These are phyloP conservation scores for Leavenworthia alabamica DNA, from an alignment of 345 rosid genomes.

Conservation along the genomic window DNA sequence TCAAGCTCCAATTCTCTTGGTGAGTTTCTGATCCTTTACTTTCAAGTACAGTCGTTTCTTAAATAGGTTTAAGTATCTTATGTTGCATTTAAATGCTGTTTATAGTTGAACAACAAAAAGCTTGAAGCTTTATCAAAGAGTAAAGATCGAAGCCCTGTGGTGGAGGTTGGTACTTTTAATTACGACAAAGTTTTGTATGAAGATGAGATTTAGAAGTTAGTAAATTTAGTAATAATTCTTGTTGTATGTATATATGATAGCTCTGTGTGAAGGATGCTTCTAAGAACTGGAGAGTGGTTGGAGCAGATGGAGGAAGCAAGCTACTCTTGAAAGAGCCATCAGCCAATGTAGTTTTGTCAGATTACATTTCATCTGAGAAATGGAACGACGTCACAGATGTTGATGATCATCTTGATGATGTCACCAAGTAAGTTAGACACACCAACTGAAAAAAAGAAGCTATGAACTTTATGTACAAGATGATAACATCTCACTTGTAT, in stretches of 20 bases:
- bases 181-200: neutral
- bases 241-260: conserved; percentile 31
- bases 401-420: conserved; percentile 90
- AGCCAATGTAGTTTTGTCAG: conserved; percentile 59
- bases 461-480: conserved; percentile 2
- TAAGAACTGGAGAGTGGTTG: conserved; percentile 74
- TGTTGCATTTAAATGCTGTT: neutral
- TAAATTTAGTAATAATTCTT: neutral
- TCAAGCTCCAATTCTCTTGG: conserved; percentile 71
- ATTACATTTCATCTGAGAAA: conserved; percentile 67
- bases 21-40: conserved; percentile 20
- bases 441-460: neutral
- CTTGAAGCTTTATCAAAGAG: conserved; percentile 61
- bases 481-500: conserved; percentile 5
- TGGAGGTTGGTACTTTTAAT: conserved; percentile 62
- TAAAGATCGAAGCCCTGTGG: conserved; percentile 57
- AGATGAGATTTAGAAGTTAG: neutral
- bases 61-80: neutral
- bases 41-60: neutral
- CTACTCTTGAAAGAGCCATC: conserved; percentile 73
- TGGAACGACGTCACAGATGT: conserved; percentile 81
- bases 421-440: conserved; percentile 57
- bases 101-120: conserved; percentile 75
- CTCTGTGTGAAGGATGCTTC: conserved; percentile 79
- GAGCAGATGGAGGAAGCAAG: conserved; percentile 58